Percentiles rank a stretch among this genome's conserved stretches.
phyloP scores from a whole-genome alignment of 2,329 filamentous ascomycete genomes.

The Sclerotiophoma versabilis region DNA sequence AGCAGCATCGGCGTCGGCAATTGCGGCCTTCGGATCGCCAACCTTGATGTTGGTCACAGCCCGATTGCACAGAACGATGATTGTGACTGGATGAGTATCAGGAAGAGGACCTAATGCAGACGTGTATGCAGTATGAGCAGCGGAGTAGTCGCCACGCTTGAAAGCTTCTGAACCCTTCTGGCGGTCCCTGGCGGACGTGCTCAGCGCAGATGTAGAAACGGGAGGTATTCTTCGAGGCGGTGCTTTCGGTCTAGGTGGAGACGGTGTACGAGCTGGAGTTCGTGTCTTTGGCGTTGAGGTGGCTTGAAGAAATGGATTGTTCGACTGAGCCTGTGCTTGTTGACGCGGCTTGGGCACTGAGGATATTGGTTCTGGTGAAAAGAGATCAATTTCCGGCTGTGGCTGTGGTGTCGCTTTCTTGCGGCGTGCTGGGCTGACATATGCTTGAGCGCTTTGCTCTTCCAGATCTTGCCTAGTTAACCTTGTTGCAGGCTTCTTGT shows the following conservation, averaged over 20 bases:
- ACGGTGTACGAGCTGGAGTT: constrained; percentile 50
- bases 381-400: constrained; percentile 62
- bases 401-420: constrained; percentile 68
- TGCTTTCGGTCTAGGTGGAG: constrained; percentile 55
- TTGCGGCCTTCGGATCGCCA: constrained; percentile 86
- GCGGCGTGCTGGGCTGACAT: constrained; percentile 84
- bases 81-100: constrained; percentile 78
- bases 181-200: constrained; percentile 79
- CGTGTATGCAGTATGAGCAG: constrained; percentile 83
- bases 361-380: constrained; percentile 51
- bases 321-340: constrained; percentile 47
- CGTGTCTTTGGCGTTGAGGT: constrained; percentile 33
- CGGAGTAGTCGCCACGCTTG: constrained; percentile 90
- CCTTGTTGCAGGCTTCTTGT: constrained; percentile 60
- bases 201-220: constrained; percentile 72
- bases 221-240: constrained; percentile 68
- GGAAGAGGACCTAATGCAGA: constrained; percentile 79
- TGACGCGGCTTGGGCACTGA: constrained; percentile 37
- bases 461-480: constrained; percentile 77
- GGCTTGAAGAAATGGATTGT: constrained; percentile 49
- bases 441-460: constrained; percentile 81
- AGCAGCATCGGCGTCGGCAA: constrained; percentile 83
- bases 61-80: constrained; percentile 90
- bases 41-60: constrained; percentile 90
- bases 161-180: constrained; percentile 85